Evolutionary conservation across 2,329 filamentous ascomycete genomes (phyloP), one percentile per base, ranked within the genome.

Genomic region (Aspergillus uvarum): DNA sequence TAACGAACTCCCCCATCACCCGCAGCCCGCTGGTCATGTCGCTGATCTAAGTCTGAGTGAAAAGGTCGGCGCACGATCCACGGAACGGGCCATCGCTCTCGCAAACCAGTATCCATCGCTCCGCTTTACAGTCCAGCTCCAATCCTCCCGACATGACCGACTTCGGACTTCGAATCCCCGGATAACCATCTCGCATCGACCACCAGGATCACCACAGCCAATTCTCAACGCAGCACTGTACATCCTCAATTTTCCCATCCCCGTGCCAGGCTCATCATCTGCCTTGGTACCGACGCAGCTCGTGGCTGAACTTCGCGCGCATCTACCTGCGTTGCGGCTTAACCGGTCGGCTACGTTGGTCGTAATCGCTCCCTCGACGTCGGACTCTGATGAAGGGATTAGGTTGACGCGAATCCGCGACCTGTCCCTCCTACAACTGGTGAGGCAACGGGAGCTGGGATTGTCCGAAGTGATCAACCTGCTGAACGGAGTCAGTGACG

Each of bases 171-270:
- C 32, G 14, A 35, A 35, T 35, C 21, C 59, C 19, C 22, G 58
- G 22, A 59, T 61, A 44, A 56, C 47, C 19, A 47, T 61, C 52
- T 49, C 51, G 10, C 52, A 55, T 6, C 59, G 61, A 12, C 12
- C 29, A 16, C 35, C 52, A 4, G 48, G 44, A 24, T 24, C 56
- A 51, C 26, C 56, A 5, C 61, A 63, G 47, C 53, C 56, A 8
- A 52, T 58, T 21, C 12, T 55, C 12, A 67, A 76, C 55, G 75
- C 73, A 1, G 69, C 71, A 3, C 67, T 77, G 2, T 78, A 77
- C 60, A 70, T 77, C 31, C 47, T 77, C 4, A 70, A 68, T 42
- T 59, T 74, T 4, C 62, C 67, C 1, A 65, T 65, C 31, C 54
- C 63, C 5, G 62, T 63, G 16, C 61, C 65, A 0, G 54, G 52